Evolutionary conservation across 306 rosid genomes (phyloP), one percentile per base, ranked within the genome.

Genomic region (Potentilla sterilis): DNA sequence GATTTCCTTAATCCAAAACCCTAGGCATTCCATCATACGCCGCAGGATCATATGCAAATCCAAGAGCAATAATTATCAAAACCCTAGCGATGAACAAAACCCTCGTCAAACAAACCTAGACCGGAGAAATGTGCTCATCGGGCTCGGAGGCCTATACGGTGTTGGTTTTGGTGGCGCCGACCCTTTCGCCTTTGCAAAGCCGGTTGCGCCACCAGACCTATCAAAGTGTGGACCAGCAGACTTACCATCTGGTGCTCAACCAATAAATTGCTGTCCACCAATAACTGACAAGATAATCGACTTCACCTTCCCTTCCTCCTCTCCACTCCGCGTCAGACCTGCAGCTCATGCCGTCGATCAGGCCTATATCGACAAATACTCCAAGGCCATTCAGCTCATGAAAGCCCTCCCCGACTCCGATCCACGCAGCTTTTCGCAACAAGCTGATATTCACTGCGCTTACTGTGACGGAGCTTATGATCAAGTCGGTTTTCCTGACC

Each of bases 381-480:
- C 82, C 7, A 84, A 82, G 44, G 98, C 96, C 73, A 2, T 85
- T 9, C 77, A 81, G 32, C 81, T 87, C 55, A 91, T 91, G 98
- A 87, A 82, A 74, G 76, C 84, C 2, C 86, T 93, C 3, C 96
- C 90, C 0, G 67, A 79, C 2, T 72, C 80, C 12, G 97, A 93
- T 24, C 98, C 98, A 1, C 90, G 93, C 4, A 93, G 14, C 66
- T 93, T 93, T 59, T 72, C 14, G 0, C 93, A 87, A 59, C 98
- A 89, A 84, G 98, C 98, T 15, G 75, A 87, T 0, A 15, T 89
- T 4, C 98, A 93, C 37, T 90, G 98, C 38, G 98, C 98, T 68
- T 93, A 93, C 47, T 93, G 98, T 70, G 79, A 93, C 16, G 97
- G 95, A 18, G 93, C 88, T 0, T 84, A 93, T 75, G 78, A 80